phyloP scores from a whole-genome alignment of 805 yeast genomes.

The Candida boleticola region DNA sequence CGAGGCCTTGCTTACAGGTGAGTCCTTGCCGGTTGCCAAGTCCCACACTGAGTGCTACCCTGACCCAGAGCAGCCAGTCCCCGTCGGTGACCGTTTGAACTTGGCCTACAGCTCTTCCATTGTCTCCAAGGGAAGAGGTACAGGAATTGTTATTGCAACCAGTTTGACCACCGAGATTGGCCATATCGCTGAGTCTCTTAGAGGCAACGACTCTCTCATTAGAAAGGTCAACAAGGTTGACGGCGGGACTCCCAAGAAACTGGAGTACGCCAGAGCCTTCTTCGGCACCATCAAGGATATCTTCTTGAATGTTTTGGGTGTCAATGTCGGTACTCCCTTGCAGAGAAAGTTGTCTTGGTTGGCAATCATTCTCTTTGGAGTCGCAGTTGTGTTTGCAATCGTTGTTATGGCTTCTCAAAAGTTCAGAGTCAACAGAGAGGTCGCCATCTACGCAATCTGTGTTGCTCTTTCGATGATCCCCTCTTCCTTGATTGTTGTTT shows the following conservation, averaged over 20 bases:
- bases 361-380: slow-evolving; percentile 51
- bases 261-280: slow-evolving; percentile 32
- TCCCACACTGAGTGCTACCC: slow-evolving; percentile 32
- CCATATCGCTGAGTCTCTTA: slow-evolving; percentile 35
- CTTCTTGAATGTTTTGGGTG: slow-evolving; percentile 45
- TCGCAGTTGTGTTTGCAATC: slow-evolving; percentile 39
- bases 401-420: slow-evolving; percentile 38
- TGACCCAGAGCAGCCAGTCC: slow-evolving; percentile 33
- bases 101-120: slow-evolving; percentile 36
- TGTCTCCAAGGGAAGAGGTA: slow-evolving; percentile 42
- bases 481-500: slow-evolving; percentile 36
- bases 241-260: slow-evolving; percentile 35
- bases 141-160: slow-evolving; percentile 38
- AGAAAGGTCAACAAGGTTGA: slow-evolving; percentile 34
- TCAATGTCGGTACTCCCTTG: slow-evolving; percentile 46
- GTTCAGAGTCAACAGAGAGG: slow-evolving; percentile 30
- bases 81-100: slow-evolving; percentile 37
- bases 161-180: slow-evolving; percentile 43
- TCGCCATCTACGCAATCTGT: slow-evolving; percentile 40
- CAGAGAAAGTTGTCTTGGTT: slow-evolving; percentile 47
- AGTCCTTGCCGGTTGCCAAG: slow-evolving; percentile 35
- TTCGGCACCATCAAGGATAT: slow-evolving; percentile 41
- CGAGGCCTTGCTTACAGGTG: slow-evolving; percentile 44
- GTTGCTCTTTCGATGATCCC: slow-evolving; percentile 42
- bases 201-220: slow-evolving; percentile 19